Conservation (phyloP, 2,329 filamentous ascomycete genomes). For the Calonectria honghensis region DNA sequence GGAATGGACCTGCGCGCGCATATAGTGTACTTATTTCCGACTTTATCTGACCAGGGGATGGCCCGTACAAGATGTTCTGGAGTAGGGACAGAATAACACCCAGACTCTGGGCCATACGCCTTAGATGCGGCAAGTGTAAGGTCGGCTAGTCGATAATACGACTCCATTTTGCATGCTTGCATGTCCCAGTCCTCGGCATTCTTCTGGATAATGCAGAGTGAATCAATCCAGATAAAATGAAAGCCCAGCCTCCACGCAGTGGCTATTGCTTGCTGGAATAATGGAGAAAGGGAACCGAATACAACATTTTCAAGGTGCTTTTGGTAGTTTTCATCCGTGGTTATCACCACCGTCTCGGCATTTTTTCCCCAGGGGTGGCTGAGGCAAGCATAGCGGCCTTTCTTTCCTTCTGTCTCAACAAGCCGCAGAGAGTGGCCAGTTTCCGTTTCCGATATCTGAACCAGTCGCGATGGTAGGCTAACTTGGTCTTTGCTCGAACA, state of each 20-base stretch:
- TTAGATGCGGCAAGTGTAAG: constrained; percentile 10
- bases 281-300: not conserved
- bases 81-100: not conserved
- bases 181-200: constrained; percentile 7
- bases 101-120: not conserved
- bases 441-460: constrained; percentile 9
- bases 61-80: not conserved
- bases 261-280: not conserved
- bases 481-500: not conserved
- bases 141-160: constrained; percentile 2
- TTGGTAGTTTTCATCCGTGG: constrained; percentile 1
- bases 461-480: not conserved
- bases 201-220: constrained; percentile 3
- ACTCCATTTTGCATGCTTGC: constrained; percentile 6
- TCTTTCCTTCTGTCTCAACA: not conserved
- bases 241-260: constrained; percentile 5
- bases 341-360: not conserved
- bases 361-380: constrained; percentile 1
- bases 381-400: not conserved
- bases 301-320: not conserved
- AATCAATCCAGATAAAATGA: constrained; percentile 13
- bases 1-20: not conserved
- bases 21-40: not conserved
- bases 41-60: not conserved
- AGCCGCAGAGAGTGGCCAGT: not conserved